A percentile compares a stretch with the other conserved stretches of the same genome.
Evolutionary conservation across 2,329 filamentous ascomycete species (phyloP).

Genomic region (Dactylellina haptotyla): DNA sequence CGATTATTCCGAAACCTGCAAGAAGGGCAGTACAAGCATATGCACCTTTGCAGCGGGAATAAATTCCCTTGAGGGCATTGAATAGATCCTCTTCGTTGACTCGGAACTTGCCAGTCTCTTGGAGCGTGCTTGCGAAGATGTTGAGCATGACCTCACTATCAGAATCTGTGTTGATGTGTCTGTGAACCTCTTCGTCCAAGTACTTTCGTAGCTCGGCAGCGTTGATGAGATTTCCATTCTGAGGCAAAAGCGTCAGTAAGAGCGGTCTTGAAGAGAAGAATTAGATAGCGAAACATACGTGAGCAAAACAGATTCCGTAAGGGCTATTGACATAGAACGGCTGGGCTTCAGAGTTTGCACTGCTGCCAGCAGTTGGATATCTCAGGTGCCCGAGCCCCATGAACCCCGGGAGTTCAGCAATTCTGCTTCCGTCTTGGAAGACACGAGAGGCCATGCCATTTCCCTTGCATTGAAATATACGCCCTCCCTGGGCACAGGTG

Average conservation of each 20-base stretch:
- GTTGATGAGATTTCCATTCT: slow-evolving; percentile 92
- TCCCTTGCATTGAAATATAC: slow-evolving; percentile 89
- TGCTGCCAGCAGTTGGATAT: slow-evolving; percentile 89
- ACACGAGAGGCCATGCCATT: slow-evolving; percentile 87
- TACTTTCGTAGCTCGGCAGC: slow-evolving; percentile 74
- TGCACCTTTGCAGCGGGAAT: slow-evolving; percentile 76
- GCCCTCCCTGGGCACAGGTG: slow-evolving; percentile 76
- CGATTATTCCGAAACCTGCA: slow-evolving; percentile 81
- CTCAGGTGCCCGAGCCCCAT: slow-evolving; percentile 88
- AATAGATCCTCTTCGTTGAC: slow-evolving; percentile 83
- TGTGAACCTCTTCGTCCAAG: slow-evolving; percentile 79
- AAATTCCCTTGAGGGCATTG: slow-evolving; percentile 75
- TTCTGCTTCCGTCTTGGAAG: slow-evolving; percentile 80
- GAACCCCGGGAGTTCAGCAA: slow-evolving; percentile 80
- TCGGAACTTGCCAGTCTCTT: slow-evolving; percentile 81
- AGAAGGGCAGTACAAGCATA: slow-evolving; percentile 86
- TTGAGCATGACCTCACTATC: slow-evolving; percentile 90
- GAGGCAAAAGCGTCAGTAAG: slow-evolving; percentile 59
- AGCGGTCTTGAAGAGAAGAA: not conserved
- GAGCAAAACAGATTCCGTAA: slow-evolving; percentile 79
- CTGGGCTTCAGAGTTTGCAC: slow-evolving; percentile 84
- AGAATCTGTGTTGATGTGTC: slow-evolving; percentile 89
- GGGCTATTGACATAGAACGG: slow-evolving; percentile 92
- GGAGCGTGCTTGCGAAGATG: slow-evolving; percentile 83
- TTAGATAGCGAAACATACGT: slow-evolving; percentile 52